phyloP scores from a whole-genome alignment of 441 rosid genomes.

The Manihot esculenta region DNA sequence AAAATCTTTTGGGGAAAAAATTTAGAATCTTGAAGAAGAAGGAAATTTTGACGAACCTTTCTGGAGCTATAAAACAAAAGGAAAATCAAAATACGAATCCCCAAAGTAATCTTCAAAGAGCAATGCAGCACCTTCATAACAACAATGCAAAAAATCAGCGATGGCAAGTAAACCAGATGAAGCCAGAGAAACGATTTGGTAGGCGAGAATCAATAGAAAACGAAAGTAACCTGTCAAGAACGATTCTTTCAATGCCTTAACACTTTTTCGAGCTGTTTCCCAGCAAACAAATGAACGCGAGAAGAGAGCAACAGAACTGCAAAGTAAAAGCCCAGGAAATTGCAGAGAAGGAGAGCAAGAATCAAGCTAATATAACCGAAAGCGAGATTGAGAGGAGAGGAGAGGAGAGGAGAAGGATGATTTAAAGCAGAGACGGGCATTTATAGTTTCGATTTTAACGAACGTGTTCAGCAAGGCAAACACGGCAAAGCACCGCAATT shows the following conservation, averaged over 20 bases:
- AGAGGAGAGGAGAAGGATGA: not conserved
- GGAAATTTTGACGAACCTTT: not conserved
- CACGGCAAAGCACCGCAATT: constrained; percentile 29
- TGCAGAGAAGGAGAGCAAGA: constrained; percentile 34
- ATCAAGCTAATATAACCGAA: constrained; percentile 28
- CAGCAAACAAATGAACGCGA: not conserved
- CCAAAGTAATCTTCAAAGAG: constrained; percentile 11
- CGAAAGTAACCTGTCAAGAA: constrained; percentile 1
- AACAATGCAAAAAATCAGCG: not conserved
- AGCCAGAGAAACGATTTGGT: not conserved
- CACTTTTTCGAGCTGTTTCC: constrained; percentile 11
- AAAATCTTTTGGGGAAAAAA: constrained; percentile 2
- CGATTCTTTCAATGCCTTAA: constrained; percentile 4
- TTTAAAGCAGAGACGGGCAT: constrained; percentile 18
- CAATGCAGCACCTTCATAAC: not conserved
- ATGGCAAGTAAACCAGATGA: not conserved
- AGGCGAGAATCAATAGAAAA: not conserved
- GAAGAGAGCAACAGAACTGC: not conserved
- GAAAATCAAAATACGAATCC: constrained; percentile 13
- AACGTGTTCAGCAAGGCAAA: constrained; percentile 29
- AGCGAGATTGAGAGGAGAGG: no score
- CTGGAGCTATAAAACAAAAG: not conserved
- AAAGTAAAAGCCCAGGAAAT: constrained; percentile 19
- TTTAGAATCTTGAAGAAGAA: not conserved
- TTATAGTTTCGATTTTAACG: constrained; percentile 29